These are phyloP conservation scores for Phoma sp. DNA, from an alignment of 2,329 filamentous ascomycete genomes.

Conservation along the genomic window DNA sequence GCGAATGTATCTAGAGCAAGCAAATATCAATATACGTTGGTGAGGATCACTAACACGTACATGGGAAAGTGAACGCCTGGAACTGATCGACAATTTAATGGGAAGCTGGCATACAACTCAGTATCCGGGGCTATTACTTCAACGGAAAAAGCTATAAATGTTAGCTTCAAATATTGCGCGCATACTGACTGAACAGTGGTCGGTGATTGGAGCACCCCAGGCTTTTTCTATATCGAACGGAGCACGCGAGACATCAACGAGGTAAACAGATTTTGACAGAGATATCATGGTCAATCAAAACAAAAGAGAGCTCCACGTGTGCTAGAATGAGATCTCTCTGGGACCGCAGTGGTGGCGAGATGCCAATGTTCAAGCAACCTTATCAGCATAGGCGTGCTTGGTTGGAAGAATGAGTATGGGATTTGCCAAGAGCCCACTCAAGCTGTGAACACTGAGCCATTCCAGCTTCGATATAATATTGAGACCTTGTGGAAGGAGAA, in stretches of 20 bases:
- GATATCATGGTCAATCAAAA: slow-evolving; percentile 12
- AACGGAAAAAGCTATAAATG: background rate
- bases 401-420: slow-evolving; percentile 1
- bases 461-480: no score
- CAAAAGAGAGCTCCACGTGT: slow-evolving; percentile 18
- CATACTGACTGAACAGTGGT: background rate
- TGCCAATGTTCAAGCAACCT: slow-evolving; percentile 25
- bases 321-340: background rate
- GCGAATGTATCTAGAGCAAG: background rate
- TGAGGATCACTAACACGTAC: background rate
- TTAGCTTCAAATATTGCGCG: background rate
- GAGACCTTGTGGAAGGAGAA: no score
- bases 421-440: slow-evolving; percentile 3
- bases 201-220: background rate
- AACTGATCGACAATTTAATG: background rate
- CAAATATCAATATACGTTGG: background rate
- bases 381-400: slow-evolving; percentile 18
- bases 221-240: background rate
- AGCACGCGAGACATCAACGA: slow-evolving; percentile 1
- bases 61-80: background rate
- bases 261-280: background rate
- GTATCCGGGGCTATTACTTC: background rate
- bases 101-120: background rate
- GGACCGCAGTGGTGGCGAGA: background rate
- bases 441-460: background rate